Evolutionary conservation across 148 eudicot genomes (phyloP).

Genomic region (Diospyros lotus): DNA sequence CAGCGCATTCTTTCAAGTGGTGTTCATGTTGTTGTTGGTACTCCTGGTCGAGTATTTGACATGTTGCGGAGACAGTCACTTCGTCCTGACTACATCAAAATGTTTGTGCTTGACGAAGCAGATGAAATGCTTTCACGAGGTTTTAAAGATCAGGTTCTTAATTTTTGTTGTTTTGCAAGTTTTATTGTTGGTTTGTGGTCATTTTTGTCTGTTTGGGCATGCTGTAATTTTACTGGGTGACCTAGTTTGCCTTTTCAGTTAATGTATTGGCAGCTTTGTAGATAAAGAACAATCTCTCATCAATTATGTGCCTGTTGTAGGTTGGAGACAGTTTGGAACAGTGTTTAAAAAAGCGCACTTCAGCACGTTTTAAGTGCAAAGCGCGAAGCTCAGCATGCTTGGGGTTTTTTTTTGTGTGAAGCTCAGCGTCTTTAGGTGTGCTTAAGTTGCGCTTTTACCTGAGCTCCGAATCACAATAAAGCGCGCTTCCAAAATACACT

Average conservation of each 20-base stretch:
- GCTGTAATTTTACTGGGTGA: background rate
- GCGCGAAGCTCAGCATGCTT: too few species aligned
- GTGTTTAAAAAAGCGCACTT: too few species aligned
- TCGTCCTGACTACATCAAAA: slow-evolving; percentile 51
- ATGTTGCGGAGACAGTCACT: slow-evolving; percentile 69
- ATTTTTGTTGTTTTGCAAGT: background rate
- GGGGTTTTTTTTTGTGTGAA: too few species aligned
- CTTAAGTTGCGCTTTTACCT: too few species aligned
- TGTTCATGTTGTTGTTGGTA: slow-evolving; percentile 79
- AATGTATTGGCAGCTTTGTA: background rate
- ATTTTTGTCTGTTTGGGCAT: background rate
- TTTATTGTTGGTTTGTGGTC: background rate
- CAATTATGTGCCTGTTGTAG: background rate
- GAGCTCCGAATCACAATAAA: too few species aligned
- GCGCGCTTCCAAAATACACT: too few species aligned
- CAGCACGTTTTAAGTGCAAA: too few species aligned
- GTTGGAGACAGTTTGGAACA: background rate
- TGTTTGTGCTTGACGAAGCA: slow-evolving; percentile 84
- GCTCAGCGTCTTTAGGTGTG: too few species aligned
- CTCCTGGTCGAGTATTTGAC: slow-evolving; percentile 82
- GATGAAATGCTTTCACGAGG: slow-evolving; percentile 90
- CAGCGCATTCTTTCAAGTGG: slow-evolving; percentile 64
- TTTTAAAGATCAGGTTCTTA: slow-evolving; percentile 68
- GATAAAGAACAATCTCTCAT: background rate
- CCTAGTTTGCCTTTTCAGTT: background rate